These are phyloP conservation scores for Cyanidium caldarium DNA, from an alignment of 23 red algal genomes.

Conservation along the genomic window DNA sequence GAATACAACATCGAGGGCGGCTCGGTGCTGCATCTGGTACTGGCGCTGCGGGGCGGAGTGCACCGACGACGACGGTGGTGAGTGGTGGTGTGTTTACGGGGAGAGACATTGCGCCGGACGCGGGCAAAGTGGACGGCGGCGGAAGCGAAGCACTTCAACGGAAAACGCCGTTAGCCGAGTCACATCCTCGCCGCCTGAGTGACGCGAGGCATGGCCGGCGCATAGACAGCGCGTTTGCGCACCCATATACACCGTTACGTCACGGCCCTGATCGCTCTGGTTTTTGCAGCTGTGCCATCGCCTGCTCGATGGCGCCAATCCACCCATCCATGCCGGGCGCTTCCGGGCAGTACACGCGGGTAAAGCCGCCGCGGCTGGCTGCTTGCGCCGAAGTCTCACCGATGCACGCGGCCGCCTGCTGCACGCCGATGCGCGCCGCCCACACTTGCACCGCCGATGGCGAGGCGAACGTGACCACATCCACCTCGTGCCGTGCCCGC, in stretches of 20 bases:
- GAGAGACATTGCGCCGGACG: not conserved
- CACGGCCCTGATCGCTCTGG: no score
- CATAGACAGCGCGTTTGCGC: no score
- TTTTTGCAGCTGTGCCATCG: no score
- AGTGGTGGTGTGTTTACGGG: not conserved
- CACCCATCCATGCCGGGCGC: conserved; percentile 18
- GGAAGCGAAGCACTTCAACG: no score
- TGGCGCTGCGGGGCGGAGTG: conserved; percentile 72
- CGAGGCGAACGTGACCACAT: conserved; percentile 9
- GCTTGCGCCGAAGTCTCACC: conserved; percentile 8
- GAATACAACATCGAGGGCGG: conserved; percentile 97
- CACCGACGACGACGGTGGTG: no score
- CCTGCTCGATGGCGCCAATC: conserved; percentile 3
- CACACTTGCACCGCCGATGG: conserved; percentile 15
- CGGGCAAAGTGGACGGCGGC: no score
- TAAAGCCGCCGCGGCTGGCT: not conserved
- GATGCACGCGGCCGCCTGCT: conserved; percentile 1
- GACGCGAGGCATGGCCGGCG: no score
- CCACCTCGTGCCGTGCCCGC: not conserved
- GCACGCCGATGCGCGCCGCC: not conserved
- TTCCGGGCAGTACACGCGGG: not conserved
- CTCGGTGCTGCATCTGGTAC: conserved; percentile 87
- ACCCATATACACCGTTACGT: no score
- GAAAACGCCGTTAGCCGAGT: no score
- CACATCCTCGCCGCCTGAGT: no score